Conservation (phyloP, 805 yeast genomes). For the Saccharomyces eubayanus region DNA sequence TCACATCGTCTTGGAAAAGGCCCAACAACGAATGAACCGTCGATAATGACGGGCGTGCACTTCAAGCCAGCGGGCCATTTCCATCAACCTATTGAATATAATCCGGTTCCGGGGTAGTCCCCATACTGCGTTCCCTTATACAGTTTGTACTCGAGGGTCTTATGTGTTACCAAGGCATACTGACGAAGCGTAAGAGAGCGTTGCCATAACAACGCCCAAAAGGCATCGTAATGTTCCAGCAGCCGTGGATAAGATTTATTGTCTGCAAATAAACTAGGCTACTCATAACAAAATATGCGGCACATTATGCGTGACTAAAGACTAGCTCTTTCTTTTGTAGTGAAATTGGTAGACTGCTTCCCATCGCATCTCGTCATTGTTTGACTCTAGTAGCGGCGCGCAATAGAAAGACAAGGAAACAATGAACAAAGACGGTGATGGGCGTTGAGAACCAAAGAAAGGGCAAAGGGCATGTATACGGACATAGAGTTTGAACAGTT, state of each 20-base stretch:
- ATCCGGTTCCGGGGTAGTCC: background rate
- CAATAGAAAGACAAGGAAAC: background rate
- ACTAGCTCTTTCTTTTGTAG: background rate
- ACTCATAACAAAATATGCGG: no score
- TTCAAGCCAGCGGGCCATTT: background rate
- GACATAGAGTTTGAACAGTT: background rate
- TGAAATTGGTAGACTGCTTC: background rate
- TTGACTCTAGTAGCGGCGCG: background rate
- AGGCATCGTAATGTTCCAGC: background rate
- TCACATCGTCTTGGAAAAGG: background rate
- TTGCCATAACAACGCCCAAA: background rate
- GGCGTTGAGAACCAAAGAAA: background rate
- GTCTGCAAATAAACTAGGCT: background rate
- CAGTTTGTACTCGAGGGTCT: background rate
- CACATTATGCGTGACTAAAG: background rate
- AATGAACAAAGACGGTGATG: background rate
- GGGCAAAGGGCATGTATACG: background rate
- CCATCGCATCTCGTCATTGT: background rate
- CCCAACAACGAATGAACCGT: background rate
- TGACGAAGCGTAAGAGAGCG: background rate
- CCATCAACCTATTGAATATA: background rate
- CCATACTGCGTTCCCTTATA: background rate
- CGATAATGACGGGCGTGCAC: background rate
- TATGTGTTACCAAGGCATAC: background rate
- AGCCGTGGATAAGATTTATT: background rate